phyloP scores from a whole-genome alignment of 257 asterid species.

The Capsicum chinense region DNA sequence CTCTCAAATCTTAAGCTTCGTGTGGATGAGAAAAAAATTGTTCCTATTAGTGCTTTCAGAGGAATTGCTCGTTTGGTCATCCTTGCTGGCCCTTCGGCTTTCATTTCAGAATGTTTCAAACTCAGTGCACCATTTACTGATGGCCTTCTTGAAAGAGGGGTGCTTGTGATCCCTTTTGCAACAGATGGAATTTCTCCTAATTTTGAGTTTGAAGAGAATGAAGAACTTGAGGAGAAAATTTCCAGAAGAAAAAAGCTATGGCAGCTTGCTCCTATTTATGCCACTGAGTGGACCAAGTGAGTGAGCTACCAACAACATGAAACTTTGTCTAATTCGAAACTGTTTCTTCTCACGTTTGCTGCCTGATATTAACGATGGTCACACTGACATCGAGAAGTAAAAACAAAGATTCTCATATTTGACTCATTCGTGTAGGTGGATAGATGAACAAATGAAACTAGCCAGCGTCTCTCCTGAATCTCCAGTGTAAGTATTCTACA shows the following conservation, averaged over 20 bases:
- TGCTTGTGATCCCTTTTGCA: conserved; percentile 83
- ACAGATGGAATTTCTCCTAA: conserved; percentile 63
- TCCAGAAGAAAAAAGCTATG: conserved; percentile 77
- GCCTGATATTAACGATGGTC: background rate
- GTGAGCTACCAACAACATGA: conserved; percentile 35
- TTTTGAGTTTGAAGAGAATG: conserved; percentile 67
- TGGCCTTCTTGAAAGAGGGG: conserved; percentile 75
- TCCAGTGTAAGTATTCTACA: conserved; percentile 75
- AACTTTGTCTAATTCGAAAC: background rate
- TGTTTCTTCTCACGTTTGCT: background rate
- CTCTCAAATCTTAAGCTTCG: conserved; percentile 88
- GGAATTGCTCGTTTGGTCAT: conserved; percentile 93
- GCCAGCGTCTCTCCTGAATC: conserved; percentile 85
- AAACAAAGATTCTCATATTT: conserved; percentile 21
- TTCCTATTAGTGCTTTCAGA: conserved; percentile 78
- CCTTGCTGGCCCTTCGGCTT: conserved; percentile 79
- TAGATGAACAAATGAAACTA: conserved; percentile 86
- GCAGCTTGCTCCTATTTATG: conserved; percentile 79
- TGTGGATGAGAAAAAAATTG: conserved; percentile 62
- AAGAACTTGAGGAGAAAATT: conserved; percentile 56
- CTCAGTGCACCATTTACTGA: conserved; percentile 73
- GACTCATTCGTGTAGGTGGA: conserved; percentile 65
- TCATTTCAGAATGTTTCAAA: conserved; percentile 70
- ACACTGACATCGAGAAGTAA: background rate
- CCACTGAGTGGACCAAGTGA: conserved; percentile 79